phyloP scores from a whole-genome alignment of 1,139 yeast species.

The Kodamaea ohmeri region DNA sequence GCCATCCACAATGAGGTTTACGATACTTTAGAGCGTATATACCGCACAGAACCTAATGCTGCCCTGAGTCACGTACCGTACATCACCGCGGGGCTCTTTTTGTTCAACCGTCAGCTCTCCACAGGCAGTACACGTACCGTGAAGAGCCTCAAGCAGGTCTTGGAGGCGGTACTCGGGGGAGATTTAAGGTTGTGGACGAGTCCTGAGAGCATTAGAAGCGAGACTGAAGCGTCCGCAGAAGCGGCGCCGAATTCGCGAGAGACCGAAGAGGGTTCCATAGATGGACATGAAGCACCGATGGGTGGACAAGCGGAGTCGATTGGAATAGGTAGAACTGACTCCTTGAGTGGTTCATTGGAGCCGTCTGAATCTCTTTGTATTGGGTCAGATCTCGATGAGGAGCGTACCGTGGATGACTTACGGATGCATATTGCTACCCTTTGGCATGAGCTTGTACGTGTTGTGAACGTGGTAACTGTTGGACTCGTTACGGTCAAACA shows the following conservation, averaged over 20 bases:
- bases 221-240: too few relatives aligned
- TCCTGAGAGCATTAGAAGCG: slow-evolving; percentile 28
- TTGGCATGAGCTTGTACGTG: slow-evolving; percentile 38
- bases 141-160: slow-evolving; percentile 20
- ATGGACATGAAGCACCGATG: too few relatives aligned
- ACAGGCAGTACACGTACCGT: slow-evolving; percentile 19
- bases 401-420: slow-evolving; percentile 21
- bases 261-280: too few relatives aligned
- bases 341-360: too few relatives aligned
- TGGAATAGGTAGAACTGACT: too few relatives aligned
- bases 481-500: slow-evolving; percentile 26
- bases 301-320: too few relatives aligned
- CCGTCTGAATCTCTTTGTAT: too few relatives aligned
- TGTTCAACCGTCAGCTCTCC: slow-evolving; percentile 22
- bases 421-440: slow-evolving; percentile 33
- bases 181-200: slow-evolving; percentile 30
- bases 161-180: slow-evolving; percentile 18
- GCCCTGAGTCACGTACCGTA: slow-evolving; percentile 20
- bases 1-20: neutral
- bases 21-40: slow-evolving; percentile 1
- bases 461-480: slow-evolving; percentile 33
- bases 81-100: slow-evolving; percentile 24
- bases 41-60: neutral
- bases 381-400: too few relatives aligned
- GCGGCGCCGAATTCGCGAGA: too few relatives aligned